Percentiles rank a stretch among this genome's conserved stretches.
phyloP scores from a whole-genome alignment of 2,329 filamentous ascomycete genomes.

The Diaporthe sp. region DNA sequence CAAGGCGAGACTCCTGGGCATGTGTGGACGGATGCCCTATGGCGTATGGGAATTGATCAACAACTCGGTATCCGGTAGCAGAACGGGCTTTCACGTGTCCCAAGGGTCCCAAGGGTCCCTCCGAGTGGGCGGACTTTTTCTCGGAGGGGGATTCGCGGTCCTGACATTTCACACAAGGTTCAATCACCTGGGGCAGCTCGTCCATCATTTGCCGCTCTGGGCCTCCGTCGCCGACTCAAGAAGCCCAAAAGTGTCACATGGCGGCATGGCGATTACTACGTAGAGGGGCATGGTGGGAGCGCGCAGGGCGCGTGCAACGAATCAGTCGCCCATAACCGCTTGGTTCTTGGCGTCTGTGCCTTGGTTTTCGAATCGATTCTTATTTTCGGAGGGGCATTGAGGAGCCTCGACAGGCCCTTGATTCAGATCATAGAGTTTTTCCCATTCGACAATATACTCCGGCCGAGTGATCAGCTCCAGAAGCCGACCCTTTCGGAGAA shows the following conservation, averaged over 20 bases:
- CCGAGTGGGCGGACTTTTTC: background rate
- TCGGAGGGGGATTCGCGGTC: background rate
- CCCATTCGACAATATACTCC: conserved; percentile 25
- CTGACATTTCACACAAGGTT: conserved; percentile 20
- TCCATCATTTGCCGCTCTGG: conserved; percentile 17
- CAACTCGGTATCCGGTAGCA: background rate
- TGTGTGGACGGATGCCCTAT: background rate
- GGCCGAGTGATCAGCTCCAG: conserved; percentile 16
- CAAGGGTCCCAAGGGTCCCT: background rate
- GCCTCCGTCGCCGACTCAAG: conserved; percentile 23
- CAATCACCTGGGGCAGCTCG: background rate
- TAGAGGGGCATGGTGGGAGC: background rate
- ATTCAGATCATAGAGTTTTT: conserved; percentile 17
- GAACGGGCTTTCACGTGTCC: background rate
- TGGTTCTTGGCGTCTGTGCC: conserved; percentile 25
- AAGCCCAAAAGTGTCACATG: conserved; percentile 17
- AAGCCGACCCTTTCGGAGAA: conserved; percentile 23
- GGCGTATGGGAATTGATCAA: background rate
- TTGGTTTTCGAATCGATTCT: conserved; percentile 26
- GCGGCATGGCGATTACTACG: background rate
- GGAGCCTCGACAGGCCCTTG: conserved; percentile 25
- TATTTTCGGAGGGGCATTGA: conserved; percentile 8
- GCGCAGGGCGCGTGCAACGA: conserved; percentile 11
- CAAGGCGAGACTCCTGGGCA: background rate
- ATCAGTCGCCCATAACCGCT: conserved; percentile 3